These are phyloP conservation scores for Fusarium temperatum DNA, from an alignment of 2,329 filamentous ascomycete species.

Conservation along the genomic window DNA sequence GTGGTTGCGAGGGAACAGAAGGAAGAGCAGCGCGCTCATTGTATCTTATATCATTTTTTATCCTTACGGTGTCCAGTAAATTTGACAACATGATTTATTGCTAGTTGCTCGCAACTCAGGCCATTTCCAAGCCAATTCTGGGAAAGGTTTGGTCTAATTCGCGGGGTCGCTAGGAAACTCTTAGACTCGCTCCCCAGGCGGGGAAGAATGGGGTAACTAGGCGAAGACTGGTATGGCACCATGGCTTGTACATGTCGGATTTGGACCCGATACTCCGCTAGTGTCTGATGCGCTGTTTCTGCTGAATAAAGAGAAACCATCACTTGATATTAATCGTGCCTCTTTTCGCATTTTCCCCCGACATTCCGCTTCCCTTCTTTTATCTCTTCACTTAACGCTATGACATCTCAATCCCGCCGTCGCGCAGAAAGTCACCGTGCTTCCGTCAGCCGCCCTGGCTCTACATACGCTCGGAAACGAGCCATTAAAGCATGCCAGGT, in stretches of 20 bases:
- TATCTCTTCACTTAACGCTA: neutral
- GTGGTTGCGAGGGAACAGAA: neutral
- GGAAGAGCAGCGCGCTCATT: neutral
- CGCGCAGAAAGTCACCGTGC: neutral
- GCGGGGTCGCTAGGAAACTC: neutral
- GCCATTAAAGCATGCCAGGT: neutral
- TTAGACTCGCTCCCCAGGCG: neutral
- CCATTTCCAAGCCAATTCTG: neutral
- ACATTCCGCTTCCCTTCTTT: neutral
- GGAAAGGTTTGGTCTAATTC: neutral
- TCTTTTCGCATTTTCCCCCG: neutral
- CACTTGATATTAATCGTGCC: neutral
- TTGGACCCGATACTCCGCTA: neutral
- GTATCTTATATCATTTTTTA: neutral
- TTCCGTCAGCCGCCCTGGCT: neutral
- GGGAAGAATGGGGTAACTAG: neutral
- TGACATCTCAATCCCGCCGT: neutral
- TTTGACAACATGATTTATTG: neutral
- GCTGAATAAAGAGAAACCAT: neutral
- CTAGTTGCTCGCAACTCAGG: neutral
- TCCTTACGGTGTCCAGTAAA: neutral
- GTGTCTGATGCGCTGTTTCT: neutral
- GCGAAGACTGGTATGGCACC: neutral
- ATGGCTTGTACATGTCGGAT: neutral
- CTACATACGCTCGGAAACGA: neutral